Conservation (phyloP, 2,329 filamentous ascomycete species). For the Penicillium sp. region DNA sequence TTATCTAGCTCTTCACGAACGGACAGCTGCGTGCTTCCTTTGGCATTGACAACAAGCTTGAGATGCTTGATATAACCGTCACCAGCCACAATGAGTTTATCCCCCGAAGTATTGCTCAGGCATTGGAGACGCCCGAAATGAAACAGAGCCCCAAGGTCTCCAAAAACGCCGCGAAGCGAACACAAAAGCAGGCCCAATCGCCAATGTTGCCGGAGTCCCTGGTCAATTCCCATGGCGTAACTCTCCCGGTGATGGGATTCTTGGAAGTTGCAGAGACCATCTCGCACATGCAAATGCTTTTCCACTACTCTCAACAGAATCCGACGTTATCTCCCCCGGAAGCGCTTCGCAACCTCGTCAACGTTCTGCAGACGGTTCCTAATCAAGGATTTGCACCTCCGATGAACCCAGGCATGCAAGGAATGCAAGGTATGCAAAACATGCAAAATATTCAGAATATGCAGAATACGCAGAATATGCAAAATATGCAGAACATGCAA, state of each 20-base stretch:
- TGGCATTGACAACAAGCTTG: slow-evolving; percentile 74
- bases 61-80: slow-evolving; percentile 79
- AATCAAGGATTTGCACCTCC: slow-evolving; percentile 29
- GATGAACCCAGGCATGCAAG: slow-evolving; percentile 37
- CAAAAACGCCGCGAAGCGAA: slow-evolving; percentile 53
- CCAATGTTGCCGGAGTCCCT: slow-evolving; percentile 46
- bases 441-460: not conserved
- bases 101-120: slow-evolving; percentile 60
- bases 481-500: slow-evolving; percentile 31
- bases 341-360: slow-evolving; percentile 55
- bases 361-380: slow-evolving; percentile 40
- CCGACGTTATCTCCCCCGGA: slow-evolving; percentile 53
- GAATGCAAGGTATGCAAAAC: slow-evolving; percentile 16
- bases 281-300: slow-evolving; percentile 61
- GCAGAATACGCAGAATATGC: not conserved
- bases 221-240: slow-evolving; percentile 54
- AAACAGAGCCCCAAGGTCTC: slow-evolving; percentile 60
- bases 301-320: slow-evolving; percentile 56
- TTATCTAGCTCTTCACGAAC: slow-evolving; percentile 65
- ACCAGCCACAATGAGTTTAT: slow-evolving; percentile 79
- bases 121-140: slow-evolving; percentile 51
- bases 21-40: slow-evolving; percentile 78
- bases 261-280: slow-evolving; percentile 66
- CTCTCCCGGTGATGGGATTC: slow-evolving; percentile 57
- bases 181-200: slow-evolving; percentile 46